Base-by-base conservation (phyloP, 495 filamentous ascomycete species). In the Penicillium manginii region DNA sequence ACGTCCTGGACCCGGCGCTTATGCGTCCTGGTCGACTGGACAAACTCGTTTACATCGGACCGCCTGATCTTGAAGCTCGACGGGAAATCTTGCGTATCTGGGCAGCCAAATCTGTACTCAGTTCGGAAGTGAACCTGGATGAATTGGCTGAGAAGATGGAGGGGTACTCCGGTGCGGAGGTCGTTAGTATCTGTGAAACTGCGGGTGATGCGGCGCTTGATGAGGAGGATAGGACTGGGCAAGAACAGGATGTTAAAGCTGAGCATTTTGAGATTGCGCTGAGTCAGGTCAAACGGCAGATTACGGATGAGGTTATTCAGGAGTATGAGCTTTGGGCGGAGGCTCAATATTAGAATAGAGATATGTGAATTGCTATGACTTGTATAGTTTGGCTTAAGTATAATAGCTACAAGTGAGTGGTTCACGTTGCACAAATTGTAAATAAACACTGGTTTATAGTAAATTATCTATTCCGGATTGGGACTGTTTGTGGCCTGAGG, bases 1-100 rank as follows among this genome's bases (percentile, higher is more conserved):
- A 96, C 64, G 72, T 78, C 1, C 81, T 98, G 14, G 94, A 98
- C 68, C 85, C 88, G 6, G 94, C 94, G 11, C 78, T 98, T 39
- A 86, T 96, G 64, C 86, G 94, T 11, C 90, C 92, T 4, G 94
- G 94, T 5, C 83, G 94, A 29, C 87, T 98, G 68, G 92, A 96
- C 67, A 85, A 89, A 59, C 81, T 93, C n/a, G 82, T 97, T 53
- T 97, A 96, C 63, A 92, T 98, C 32, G 88, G 90, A 0, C 88
- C 91, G 29, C 94, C 94, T 7, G 88, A 92, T 64, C 71, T 83
- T 39, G 83, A 83, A 35, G 93, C 91, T 0, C 78, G 94, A 37
- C 82, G 75, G 60, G 89, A 92, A 59, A 97, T 98, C 29, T 76
- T 96, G 19, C 71, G 79, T 29, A 90, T 92, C 19, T 83, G 83